Evolutionary conservation across 2,329 filamentous ascomycete genomes (phyloP), one percentile per base, ranked within the genome.

Genomic region (Pleoardoris graminearum): DNA sequence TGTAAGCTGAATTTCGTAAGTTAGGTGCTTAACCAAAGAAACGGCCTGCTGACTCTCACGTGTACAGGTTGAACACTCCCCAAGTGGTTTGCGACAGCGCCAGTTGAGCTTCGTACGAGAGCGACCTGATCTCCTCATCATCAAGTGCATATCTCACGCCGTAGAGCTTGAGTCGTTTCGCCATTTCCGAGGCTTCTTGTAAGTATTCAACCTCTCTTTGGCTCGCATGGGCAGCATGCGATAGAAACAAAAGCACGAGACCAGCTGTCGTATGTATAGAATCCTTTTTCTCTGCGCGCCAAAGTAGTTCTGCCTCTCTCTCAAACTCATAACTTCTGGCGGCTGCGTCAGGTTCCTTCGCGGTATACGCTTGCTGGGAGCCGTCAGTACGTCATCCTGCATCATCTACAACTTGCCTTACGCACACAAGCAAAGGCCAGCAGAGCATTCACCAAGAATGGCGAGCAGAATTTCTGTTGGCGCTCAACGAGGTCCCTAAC

Each of bases 381-480:
- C 23, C 11, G 27, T 46, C 30, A 53, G 36, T 16, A 16, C 10
- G 7, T 43, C 36, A n/a, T 19, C 6, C 11, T 22, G 2, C 4
- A 4, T 1, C 22, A 12, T 33, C 22, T 17, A 32, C 35, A 16
- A n/a, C 16, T 25, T 7, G 21, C 16, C 5, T 3, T 22, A 48
- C 42, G n/a, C 33, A 48, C 47, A 16, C 19, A 50, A 2, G 51
- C 51, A 32, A 53, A 36, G 19, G 38, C 51, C 14, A 53, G 46
- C 14, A 53, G 29, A 16, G 51, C 16, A 22, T 14, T 45, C 8
- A 50, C 51, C 23, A 53, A 22, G 16, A 53, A 53, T n/a, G 51
- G 16, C 7, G 51, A 53, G 36, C 51, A 53, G 33, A 32, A 53
- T 12, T 50, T 33, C 14, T 50, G 48, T n/a, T 19, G 38, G 19